These are phyloP conservation scores for Nicotiana obtusifolia DNA, from an alignment of 257 asterid genomes.

Conservation along the genomic window DNA sequence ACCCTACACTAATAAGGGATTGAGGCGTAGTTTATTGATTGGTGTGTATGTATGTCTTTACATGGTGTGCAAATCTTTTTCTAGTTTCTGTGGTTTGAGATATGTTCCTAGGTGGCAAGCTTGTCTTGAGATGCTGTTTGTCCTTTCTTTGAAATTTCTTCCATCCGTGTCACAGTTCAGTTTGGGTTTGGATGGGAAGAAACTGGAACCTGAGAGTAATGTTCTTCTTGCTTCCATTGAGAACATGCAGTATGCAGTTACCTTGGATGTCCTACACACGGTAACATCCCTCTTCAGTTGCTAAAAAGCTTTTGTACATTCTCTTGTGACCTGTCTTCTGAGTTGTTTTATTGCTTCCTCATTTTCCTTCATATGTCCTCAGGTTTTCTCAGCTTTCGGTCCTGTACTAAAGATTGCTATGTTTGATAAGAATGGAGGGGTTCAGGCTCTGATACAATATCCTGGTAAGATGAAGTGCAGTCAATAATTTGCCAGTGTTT, in stretches of 20 bases:
- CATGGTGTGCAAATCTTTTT: neutral
- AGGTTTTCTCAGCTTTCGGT: slow-evolving; percentile 86
- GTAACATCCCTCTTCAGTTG: slow-evolving; percentile 29
- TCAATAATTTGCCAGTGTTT: neutral
- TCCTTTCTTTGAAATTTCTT: neutral
- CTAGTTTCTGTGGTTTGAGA: slow-evolving; percentile 3
- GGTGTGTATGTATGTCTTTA: neutral
- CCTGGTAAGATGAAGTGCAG: slow-evolving; percentile 45
- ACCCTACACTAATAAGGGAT: neutral
- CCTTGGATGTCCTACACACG: slow-evolving; percentile 82
- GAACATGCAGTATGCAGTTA: slow-evolving; percentile 98
- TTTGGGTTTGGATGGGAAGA: slow-evolving; percentile 80
- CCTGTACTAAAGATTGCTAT: slow-evolving; percentile 84
- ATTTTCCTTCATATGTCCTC: slow-evolving; percentile 9
- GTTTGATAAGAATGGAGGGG: slow-evolving; percentile 88
- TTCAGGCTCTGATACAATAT: slow-evolving; percentile 86
- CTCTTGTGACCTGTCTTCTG: neutral
- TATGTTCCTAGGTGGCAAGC: neutral
- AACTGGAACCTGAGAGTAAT: slow-evolving; percentile 90
- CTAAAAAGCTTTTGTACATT: neutral
- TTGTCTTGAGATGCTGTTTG: neutral
- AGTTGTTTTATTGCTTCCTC: neutral
- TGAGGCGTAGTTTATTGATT: neutral
- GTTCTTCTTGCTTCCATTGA: slow-evolving; percentile 96
- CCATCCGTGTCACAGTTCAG: slow-evolving; percentile 47